These are phyloP conservation scores for Curvularia verruculosa DNA, from an alignment of 2,329 filamentous ascomycete species.

Conservation along the genomic window DNA sequence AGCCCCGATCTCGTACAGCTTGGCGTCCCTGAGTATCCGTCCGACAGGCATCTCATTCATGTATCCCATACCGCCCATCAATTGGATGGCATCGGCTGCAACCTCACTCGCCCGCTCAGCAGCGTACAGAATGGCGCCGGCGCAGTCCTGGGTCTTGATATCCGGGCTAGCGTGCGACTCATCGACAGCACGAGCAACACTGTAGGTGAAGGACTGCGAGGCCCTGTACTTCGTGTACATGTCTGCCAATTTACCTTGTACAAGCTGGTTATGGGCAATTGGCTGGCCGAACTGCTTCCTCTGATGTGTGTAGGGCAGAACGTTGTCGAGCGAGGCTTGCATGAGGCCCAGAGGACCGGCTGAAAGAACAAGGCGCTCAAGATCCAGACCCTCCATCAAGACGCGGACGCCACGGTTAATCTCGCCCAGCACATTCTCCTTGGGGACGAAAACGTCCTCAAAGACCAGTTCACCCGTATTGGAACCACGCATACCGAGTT, in stretches of 20 bases:
- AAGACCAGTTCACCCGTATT: constrained; percentile 96
- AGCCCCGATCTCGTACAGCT: constrained; percentile 94
- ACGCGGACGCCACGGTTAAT: constrained; percentile 85
- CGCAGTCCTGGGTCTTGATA: constrained; percentile 89
- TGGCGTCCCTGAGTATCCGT: constrained; percentile 76
- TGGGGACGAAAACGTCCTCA: constrained; percentile 86
- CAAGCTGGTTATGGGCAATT: constrained; percentile 88
- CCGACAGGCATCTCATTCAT: constrained; percentile 94
- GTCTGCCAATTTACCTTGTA: constrained; percentile 91
- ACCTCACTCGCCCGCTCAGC: constrained; percentile 89
- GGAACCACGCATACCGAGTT: constrained; percentile 96
- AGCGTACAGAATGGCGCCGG: constrained; percentile 90
- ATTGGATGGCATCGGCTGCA: constrained; percentile 84
- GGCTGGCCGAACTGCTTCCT: constrained; percentile 87
- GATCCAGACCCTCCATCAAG: constrained; percentile 93
- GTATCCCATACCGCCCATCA: constrained; percentile 94
- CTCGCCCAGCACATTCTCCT: constrained; percentile 77
- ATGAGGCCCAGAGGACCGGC: constrained; percentile 92
- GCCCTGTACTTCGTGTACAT: constrained; percentile 96
- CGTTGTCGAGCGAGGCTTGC: constrained; percentile 86
- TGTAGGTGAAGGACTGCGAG: constrained; percentile 84
- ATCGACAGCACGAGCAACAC: constrained; percentile 79
- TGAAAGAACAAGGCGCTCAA: constrained; percentile 89
- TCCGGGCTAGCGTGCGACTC: constrained; percentile 53
- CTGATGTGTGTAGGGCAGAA: constrained; percentile 86